Conservation (phyloP, 768 basidiomycete species). For the Auricularia auricula-judae region DNA sequence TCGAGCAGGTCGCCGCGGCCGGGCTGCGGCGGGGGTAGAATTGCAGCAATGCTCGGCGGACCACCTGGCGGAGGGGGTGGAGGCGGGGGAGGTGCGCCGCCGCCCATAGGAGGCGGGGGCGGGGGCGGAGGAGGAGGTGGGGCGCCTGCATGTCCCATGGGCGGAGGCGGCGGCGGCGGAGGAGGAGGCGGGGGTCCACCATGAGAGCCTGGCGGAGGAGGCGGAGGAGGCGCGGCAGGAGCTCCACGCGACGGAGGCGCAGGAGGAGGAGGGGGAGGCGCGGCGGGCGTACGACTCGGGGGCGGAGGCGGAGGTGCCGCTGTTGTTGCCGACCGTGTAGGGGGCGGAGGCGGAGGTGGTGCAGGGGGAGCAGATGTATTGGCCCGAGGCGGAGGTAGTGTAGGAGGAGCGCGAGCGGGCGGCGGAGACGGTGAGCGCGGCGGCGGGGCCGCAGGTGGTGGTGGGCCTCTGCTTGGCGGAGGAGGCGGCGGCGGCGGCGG, state of each 20-base stretch:
- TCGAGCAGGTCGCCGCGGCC: slow-evolving; percentile 60
- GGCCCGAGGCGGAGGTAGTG: slow-evolving; percentile 1
- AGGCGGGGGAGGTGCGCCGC: slow-evolving; percentile 23
- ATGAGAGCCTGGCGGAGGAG: slow-evolving; percentile 28
- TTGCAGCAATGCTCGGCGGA: slow-evolving; percentile 16
- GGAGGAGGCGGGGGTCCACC: slow-evolving; percentile 19
- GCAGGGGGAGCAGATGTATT: slow-evolving; percentile 16
- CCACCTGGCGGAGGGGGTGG: slow-evolving; percentile 17
- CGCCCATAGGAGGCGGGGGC: slow-evolving; percentile 26
- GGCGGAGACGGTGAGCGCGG: slow-evolving; percentile 2
- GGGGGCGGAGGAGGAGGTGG: slow-evolving; percentile 36
- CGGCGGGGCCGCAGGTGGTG: slow-evolving; percentile 3
- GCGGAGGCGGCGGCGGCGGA: slow-evolving; percentile 18
- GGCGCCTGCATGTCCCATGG: neutral
- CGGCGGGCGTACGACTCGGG: slow-evolving; percentile 17
- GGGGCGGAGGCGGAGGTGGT: slow-evolving; percentile 17
- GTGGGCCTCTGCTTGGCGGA: slow-evolving; percentile 3
- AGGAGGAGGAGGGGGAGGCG: slow-evolving; percentile 28
- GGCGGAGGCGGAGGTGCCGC: slow-evolving; percentile 25
- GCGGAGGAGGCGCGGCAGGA: slow-evolving; percentile 28
- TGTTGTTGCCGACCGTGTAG: slow-evolving; percentile 18
- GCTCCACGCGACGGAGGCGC: slow-evolving; percentile 17
- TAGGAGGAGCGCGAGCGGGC: slow-evolving; percentile 13
- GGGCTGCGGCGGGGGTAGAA: slow-evolving; percentile 41
- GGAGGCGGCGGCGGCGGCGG: slow-evolving; percentile 10